These are phyloP conservation scores for Biscogniauxia mediterranea DNA, from an alignment of 2,329 filamentous ascomycete genomes.

Conservation along the genomic window DNA sequence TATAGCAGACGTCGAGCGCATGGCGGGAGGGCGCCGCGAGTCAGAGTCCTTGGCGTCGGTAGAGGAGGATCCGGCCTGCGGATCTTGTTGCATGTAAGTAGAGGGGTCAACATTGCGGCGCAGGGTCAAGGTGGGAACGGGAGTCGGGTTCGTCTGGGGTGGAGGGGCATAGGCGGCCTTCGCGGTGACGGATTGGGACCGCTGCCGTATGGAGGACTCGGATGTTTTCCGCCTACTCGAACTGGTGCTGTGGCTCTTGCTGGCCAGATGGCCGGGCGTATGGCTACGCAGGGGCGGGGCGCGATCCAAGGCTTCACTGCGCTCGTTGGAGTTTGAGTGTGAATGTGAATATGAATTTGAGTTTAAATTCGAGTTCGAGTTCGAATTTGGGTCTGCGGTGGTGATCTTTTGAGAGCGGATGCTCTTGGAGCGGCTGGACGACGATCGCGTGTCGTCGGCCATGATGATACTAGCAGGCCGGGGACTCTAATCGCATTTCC, in stretches of 20 bases:
- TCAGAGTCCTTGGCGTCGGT: conserved; percentile 29
- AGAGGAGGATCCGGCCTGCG: conserved; percentile 31
- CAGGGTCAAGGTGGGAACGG: conserved; percentile 27
- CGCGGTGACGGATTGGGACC: conserved; percentile 50
- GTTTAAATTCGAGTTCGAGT: conserved; percentile 8
- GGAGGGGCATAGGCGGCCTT: conserved; percentile 30
- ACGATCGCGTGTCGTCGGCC: conserved; percentile 33
- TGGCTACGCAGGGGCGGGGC: conserved; percentile 51
- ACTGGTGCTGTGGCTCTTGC: conserved; percentile 47
- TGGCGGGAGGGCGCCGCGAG: conserved; percentile 41
- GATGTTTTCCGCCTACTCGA: conserved; percentile 45
- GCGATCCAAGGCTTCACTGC: conserved; percentile 36
- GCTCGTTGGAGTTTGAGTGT: conserved; percentile 24
- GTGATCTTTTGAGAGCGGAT: conserved; percentile 55
- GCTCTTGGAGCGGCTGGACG: conserved; percentile 41
- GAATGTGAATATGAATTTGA: conserved; percentile 15
- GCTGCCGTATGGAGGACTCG: conserved; percentile 53
- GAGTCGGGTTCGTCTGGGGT: conserved; percentile 28
- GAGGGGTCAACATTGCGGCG: conserved; percentile 27
- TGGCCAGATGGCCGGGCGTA: conserved; percentile 60
- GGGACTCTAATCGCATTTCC: conserved; percentile 19
- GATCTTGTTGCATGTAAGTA: conserved; percentile 10
- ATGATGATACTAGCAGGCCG: conserved; percentile 22
- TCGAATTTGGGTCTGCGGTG: conserved; percentile 29
- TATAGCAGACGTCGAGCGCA: conserved; percentile 56